Evolutionary conservation across 768 basidiomycete genomes (phyloP), one percentile per base, ranked within the genome.

Genomic region (Russula dissimulans): DNA sequence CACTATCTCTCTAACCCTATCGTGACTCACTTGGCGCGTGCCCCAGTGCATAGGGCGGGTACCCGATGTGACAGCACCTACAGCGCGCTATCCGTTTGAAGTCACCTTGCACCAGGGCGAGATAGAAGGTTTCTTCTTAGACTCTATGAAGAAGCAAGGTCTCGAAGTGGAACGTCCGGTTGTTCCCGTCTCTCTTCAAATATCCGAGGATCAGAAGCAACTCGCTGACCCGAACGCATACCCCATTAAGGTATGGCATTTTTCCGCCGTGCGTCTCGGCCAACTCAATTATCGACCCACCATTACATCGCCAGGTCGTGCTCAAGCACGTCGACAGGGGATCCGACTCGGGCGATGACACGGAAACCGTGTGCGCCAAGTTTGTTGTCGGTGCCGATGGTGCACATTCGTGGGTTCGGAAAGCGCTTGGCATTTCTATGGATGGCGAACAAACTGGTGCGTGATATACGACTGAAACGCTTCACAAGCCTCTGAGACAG

Each of bases 331-430:
- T 79, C 2, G 73, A 74, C 10, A 63, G 61, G 32, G 57, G 65
- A 15, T 74, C 22, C 22, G 22, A 26, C 22, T 26, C 76, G 14
- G 69, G 73, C 47, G 60, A 73, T 43, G 68, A 75, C 34, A 77
- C 73, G 3, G 87, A 89, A 68, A 72, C 80, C 8, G 82, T 90
- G 1, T 73, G 75, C 58, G 86, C 88, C 0, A 89, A 85, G 70
- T 92, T 82, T 67, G 83, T 91, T 2, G 74, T 92, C 34, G 90
- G 90, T 1, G 78, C 83, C 22, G 90, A 92, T 68, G 89, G 87
- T 5, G 89, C 88, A 0, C 89, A 90, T 71, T 90, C 87, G 11
- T 91, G 89, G 87, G 86, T 91, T 26, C 80, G 90, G 29, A 89
- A 87, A 60, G 57, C 72, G 0, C 73, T 89, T 9, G 76, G 77